phyloP scores from a whole-genome alignment of 2,329 filamentous ascomycete genomes.

The Zasmidium citrigriseum region DNA sequence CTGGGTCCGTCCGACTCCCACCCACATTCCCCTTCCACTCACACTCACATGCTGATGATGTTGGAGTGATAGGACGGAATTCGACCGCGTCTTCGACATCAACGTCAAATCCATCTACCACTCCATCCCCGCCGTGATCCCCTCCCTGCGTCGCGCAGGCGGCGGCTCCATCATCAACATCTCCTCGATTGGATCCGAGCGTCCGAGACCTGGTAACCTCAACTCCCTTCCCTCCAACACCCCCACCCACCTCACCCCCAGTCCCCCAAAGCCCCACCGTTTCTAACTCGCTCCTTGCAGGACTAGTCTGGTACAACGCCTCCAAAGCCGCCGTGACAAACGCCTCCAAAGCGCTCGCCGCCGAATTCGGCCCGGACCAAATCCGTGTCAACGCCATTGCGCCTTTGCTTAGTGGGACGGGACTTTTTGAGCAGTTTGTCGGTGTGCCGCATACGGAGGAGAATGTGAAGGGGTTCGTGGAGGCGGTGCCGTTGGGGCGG shows the following conservation, averaged over 20 bases:
- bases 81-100: constrained; percentile 6
- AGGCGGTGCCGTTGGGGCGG: constrained; percentile 5
- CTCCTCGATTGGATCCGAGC: constrained; percentile 1
- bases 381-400: neutral
- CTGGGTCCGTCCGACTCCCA: no score
- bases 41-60: no score
- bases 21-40: no score
- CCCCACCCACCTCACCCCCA: no score
- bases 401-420: constrained; percentile 1
- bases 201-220: neutral
- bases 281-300: no score
- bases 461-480: constrained; percentile 7
- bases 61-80: no score
- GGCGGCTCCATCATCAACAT: constrained; percentile 3
- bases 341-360: neutral
- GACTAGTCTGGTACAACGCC: constrained; percentile 1
- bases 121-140: constrained; percentile 3
- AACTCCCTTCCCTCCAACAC: no score
- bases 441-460: constrained; percentile 4
- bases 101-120: constrained; percentile 6
- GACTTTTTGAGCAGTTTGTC: constrained; percentile 3
- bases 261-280: no score
- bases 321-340: constrained; percentile 1
- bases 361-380: neutral
- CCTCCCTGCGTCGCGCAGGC: neutral